Conservation (phyloP, 2,329 filamentous ascomycete genomes). For the Biscogniauxia marginata region DNA sequence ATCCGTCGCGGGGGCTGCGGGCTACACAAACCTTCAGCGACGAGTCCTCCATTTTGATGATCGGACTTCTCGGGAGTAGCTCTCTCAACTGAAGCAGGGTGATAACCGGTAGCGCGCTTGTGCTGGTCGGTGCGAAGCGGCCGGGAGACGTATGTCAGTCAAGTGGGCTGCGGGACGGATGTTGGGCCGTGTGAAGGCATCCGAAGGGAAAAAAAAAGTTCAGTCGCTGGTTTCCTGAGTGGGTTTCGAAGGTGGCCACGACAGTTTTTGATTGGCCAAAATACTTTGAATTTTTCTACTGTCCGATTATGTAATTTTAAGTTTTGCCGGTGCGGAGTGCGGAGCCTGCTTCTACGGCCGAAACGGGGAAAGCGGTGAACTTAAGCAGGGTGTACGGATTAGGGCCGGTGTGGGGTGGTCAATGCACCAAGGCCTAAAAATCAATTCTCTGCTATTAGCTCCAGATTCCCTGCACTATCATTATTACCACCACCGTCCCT, state of each 20-base stretch:
- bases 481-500: too few species aligned
- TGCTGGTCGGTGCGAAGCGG: neutral
- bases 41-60: constrained; percentile 41
- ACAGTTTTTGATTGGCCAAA: constrained; percentile 13
- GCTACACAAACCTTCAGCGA: constrained; percentile 46
- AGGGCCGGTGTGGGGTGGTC: too few species aligned
- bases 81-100: neutral
- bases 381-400: neutral
- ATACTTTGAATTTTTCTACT: constrained; percentile 18
- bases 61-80: neutral
- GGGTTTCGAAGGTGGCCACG: constrained; percentile 6
- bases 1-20: constrained; percentile 12
- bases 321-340: neutral
- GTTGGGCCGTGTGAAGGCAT: neutral
- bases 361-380: neutral
- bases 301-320: constrained; percentile 16
- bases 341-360: neutral
- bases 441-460: too few species aligned
- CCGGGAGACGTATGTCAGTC: neutral
- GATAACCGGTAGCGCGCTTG: neutral
- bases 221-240: constrained; percentile 7
- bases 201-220: constrained; percentile 21
- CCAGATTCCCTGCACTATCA: too few species aligned
- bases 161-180: neutral
- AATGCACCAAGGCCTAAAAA: too few species aligned